These are phyloP conservation scores for Chlamydomonas asymmetrica DNA, from an alignment of 139 green algal genomes.

Conservation along the genomic window DNA sequence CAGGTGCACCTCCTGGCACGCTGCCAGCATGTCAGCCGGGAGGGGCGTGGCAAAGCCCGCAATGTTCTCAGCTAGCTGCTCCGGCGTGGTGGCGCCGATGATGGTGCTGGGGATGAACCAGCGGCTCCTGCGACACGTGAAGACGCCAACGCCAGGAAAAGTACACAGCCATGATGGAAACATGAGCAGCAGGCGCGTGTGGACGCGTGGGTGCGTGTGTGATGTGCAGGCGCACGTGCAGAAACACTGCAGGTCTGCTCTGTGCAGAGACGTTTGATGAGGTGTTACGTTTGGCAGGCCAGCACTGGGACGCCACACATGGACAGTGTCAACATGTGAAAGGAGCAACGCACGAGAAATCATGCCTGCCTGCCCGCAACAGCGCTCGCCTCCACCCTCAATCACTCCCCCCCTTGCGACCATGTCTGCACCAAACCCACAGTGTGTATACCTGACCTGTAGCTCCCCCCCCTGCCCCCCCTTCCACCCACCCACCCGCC, in stretches of 20 bases:
- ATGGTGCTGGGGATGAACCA: constrained; percentile 47
- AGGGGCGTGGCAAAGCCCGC: constrained; percentile 31
- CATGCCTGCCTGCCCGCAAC: not conserved
- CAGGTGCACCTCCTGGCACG: not conserved
- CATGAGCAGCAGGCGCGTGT: not conserved
- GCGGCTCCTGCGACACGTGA: constrained; percentile 8
- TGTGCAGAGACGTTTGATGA: not conserved
- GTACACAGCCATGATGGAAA: too few relatives aligned
- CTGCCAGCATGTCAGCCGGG: constrained; percentile 33
- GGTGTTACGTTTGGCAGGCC: not conserved
- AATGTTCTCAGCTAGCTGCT: constrained; percentile 64
- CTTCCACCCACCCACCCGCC: not conserved
- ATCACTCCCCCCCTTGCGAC: not conserved
- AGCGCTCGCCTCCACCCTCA: not conserved
- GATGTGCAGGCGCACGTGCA: not conserved
- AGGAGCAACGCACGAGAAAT: not conserved
- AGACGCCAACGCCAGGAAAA: not conserved
- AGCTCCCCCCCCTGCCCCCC: not conserved
- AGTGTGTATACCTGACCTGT: not conserved
- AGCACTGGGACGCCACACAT: not conserved
- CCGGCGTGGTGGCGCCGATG: constrained; percentile 49
- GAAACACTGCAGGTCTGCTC: not conserved
- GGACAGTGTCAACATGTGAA: not conserved
- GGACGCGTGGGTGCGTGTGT: not conserved
- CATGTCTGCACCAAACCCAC: not conserved